Conservation (phyloP, 1,284 basidiomycete species). For the Lignosus rhinocerotis region DNA sequence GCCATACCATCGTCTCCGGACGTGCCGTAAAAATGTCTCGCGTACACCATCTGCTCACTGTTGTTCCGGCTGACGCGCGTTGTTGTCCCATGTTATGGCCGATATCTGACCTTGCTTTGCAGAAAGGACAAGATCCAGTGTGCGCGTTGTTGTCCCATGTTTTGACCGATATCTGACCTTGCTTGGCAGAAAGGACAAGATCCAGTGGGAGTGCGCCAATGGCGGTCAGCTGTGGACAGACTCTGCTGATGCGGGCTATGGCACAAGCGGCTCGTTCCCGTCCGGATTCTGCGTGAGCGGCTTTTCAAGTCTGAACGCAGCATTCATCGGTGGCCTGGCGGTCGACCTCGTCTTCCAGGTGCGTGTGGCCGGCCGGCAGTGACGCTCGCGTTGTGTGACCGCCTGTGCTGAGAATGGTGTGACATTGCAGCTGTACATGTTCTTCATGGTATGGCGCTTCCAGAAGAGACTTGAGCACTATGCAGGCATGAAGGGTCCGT, state of each 20-base stretch:
- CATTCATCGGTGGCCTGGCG: constrained; percentile 67
- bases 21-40: no score
- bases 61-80: neutral
- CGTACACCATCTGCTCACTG: neutral
- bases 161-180: constrained; percentile 3
- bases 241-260: constrained; percentile 46
- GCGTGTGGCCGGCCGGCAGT: constrained; percentile 13
- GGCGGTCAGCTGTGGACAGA: constrained; percentile 69
- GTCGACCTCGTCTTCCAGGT: constrained; percentile 74
- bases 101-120: constrained; percentile 20
- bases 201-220: constrained; percentile 76
- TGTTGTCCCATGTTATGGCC: neutral
- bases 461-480: constrained; percentile 69
- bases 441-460: constrained; percentile 72
- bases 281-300: constrained; percentile 63
- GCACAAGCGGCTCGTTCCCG: constrained; percentile 48
- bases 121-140: constrained; percentile 73
- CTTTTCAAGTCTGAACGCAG: constrained; percentile 63
- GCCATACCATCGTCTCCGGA: neutral
- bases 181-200: constrained; percentile 61
- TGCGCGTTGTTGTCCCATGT: neutral
- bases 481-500: constrained; percentile 61
- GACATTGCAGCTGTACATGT: constrained; percentile 62
- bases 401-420: constrained; percentile 17
- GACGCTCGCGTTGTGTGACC: constrained; percentile 3